phyloP scores from a whole-genome alignment of 1,284 basidiomycete species.

The Cronartium ribicola region DNA sequence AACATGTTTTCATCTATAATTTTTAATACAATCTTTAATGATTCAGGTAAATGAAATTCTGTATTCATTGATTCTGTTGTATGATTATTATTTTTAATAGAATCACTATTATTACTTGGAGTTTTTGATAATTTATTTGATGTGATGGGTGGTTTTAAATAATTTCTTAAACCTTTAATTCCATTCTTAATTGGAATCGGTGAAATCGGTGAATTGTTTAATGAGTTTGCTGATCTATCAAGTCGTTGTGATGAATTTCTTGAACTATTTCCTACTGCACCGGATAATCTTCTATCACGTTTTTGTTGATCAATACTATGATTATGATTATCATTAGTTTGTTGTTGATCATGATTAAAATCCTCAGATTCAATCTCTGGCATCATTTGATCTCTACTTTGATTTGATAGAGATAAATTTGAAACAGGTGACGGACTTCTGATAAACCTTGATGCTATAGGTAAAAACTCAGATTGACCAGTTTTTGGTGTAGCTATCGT shows the following conservation, averaged over 20 bases:
- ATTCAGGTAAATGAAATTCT: conserved; percentile 66
- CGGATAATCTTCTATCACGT: too few species aligned
- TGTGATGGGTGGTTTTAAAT: conserved; percentile 43
- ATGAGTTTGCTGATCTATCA: too few species aligned
- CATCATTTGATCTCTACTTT: conserved; percentile 34
- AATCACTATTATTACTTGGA: conserved; percentile 14
- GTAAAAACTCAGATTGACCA: conserved; percentile 61
- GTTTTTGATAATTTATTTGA: conserved; percentile 45
- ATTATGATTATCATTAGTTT: not conserved
- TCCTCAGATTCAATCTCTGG: conserved; percentile 41
- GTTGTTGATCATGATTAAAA: conserved; percentile 15
- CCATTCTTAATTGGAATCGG: conserved; percentile 11
- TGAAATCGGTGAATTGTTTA: conserved; percentile 20
- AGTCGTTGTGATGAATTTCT: too few species aligned
- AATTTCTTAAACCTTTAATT: conserved; percentile 43
- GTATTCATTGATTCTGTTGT: conserved; percentile 49
- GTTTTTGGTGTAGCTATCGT: conserved; percentile 36
- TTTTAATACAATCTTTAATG: conserved; percentile 74
- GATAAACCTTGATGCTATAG: conserved; percentile 86
- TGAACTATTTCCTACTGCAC: too few species aligned
- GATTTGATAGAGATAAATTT: conserved; percentile 11
- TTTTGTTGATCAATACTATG: too few species aligned
- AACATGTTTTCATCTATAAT: conserved; percentile 77
- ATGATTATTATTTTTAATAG: conserved; percentile 9
- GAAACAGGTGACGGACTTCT: conserved; percentile 58